These are phyloP conservation scores for Gnetum montanum DNA, from an alignment of 75 land plant species.

Conservation along the genomic window DNA sequence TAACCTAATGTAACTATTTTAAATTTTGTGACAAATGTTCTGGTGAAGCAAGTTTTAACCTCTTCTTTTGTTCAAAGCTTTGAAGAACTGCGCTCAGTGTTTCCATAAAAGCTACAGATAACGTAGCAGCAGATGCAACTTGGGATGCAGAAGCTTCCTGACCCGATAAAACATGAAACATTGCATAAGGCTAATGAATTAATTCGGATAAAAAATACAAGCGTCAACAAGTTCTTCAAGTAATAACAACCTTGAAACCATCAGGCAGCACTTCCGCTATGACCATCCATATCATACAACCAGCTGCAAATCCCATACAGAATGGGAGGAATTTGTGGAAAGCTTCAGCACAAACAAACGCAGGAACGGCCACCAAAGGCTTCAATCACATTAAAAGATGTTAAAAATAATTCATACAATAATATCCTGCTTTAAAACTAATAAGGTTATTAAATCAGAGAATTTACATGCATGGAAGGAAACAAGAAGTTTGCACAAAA, in stretches of 20 bases:
- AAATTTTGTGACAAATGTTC: neutral
- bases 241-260: slow-evolving; percentile 69
- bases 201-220: neutral
- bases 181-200: neutral
- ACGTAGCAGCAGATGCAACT: slow-evolving; percentile 89
- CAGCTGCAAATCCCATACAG: slow-evolving; percentile 98
- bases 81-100: slow-evolving; percentile 62
- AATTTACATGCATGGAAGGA: too few relatives aligned
- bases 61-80: slow-evolving; percentile 36
- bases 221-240: neutral
- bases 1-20: neutral
- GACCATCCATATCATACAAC: slow-evolving; percentile 99
- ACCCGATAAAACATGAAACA: slow-evolving; percentile 2
- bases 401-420: neutral
- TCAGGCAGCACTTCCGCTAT: slow-evolving; percentile 97
- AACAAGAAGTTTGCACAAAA: too few relatives aligned
- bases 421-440: too few relatives aligned
- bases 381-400: slow-evolving; percentile 18
- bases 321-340: slow-evolving; percentile 87
- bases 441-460: too few relatives aligned
- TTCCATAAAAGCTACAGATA: slow-evolving; percentile 94
- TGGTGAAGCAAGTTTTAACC: slow-evolving; percentile 19
- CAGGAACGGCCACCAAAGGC: slow-evolving; percentile 97
- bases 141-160: slow-evolving; percentile 82
- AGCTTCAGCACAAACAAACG: slow-evolving; percentile 92